phyloP scores from a whole-genome alignment of 805 yeast species.

The Pichia rugopelliculosa region DNA sequence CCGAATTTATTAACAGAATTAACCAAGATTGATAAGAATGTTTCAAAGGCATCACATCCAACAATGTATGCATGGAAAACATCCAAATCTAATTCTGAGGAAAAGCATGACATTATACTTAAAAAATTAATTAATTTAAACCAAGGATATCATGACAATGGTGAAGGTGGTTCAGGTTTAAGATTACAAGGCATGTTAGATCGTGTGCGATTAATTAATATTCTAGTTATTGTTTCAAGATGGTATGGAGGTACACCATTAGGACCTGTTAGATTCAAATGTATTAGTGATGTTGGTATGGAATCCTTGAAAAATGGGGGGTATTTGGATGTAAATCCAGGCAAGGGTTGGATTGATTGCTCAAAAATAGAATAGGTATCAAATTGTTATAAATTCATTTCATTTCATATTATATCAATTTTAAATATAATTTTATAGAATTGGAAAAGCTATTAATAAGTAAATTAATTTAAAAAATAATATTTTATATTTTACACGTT shows the following conservation, averaged over 20 bases:
- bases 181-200: constrained; percentile 49
- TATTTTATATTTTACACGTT: constrained; percentile 15
- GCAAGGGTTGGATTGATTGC: constrained; percentile 14
- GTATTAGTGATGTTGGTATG: constrained; percentile 49
- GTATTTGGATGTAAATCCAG: constrained; percentile 13
- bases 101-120: background rate
- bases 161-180: constrained; percentile 70
- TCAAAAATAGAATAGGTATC: background rate
- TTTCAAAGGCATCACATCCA: constrained; percentile 60
- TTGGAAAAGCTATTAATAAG: background rate
- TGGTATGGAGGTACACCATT: constrained; percentile 80
- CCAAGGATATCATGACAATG: constrained; percentile 63
- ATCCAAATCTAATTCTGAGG: constrained; percentile 19
- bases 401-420: too few relatives aligned
- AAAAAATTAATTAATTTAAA: constrained; percentile 24
- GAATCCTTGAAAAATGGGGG: constrained; percentile 41
- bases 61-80: constrained; percentile 71
- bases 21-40: constrained; percentile 36
- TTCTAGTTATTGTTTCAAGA: constrained; percentile 61
- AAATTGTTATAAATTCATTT: background rate
- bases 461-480: background rate
- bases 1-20: constrained; percentile 36
- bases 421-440: background rate
- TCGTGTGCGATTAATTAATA: constrained; percentile 41
- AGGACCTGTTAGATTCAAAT: constrained; percentile 66